Evolutionary conservation across 495 filamentous ascomycete genomes (phyloP).

Genomic region (Symbiotaphrina buchneri): DNA sequence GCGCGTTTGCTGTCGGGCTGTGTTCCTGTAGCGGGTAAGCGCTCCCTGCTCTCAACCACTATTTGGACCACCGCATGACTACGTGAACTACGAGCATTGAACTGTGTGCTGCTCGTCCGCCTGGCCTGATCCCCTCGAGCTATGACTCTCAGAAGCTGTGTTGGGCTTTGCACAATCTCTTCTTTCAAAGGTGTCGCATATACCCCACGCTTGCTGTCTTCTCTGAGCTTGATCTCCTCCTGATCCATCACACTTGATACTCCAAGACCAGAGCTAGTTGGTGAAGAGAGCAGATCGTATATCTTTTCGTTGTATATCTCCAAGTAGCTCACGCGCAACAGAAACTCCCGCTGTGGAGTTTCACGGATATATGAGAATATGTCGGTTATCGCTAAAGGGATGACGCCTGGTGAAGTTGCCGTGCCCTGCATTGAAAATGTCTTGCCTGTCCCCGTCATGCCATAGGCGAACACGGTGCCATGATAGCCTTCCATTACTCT

Average conservation of each 20-base stretch:
- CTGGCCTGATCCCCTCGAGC: constrained; percentile 82
- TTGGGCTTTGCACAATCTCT: constrained; percentile 95
- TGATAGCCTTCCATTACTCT: constrained; percentile 98
- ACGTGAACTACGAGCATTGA: constrained; percentile 86
- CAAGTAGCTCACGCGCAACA: constrained; percentile 90
- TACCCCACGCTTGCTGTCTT: constrained; percentile 88
- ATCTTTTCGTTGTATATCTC: constrained; percentile 99
- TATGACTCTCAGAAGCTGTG: constrained; percentile 84
- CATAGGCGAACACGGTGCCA: constrained; percentile 95
- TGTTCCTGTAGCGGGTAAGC: constrained; percentile 24
- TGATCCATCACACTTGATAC: constrained; percentile 20
- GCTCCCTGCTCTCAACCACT: constrained; percentile 88
- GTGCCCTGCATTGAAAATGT: constrained; percentile 99
- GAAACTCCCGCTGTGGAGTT: constrained; percentile 82
- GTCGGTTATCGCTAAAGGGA: constrained; percentile 90
- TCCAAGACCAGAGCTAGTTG: constrained; percentile 22
- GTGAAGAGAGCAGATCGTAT: constrained; percentile 70
- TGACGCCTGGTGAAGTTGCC: constrained; percentile 88
- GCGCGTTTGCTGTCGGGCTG: constrained; percentile 40
- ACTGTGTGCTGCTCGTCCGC: constrained; percentile 80
- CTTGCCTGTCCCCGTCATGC: constrained; percentile 97
- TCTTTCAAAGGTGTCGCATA: constrained; percentile 94
- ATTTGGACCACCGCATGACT: constrained; percentile 98
- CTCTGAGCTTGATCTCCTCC: constrained; percentile 90
- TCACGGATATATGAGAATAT: constrained; percentile 98